Percentiles rank a stretch among this genome's conserved stretches.
These are phyloP conservation scores for Pichia sp. DNA, from an alignment of 1,139 yeast genomes.

Conservation along the genomic window DNA sequence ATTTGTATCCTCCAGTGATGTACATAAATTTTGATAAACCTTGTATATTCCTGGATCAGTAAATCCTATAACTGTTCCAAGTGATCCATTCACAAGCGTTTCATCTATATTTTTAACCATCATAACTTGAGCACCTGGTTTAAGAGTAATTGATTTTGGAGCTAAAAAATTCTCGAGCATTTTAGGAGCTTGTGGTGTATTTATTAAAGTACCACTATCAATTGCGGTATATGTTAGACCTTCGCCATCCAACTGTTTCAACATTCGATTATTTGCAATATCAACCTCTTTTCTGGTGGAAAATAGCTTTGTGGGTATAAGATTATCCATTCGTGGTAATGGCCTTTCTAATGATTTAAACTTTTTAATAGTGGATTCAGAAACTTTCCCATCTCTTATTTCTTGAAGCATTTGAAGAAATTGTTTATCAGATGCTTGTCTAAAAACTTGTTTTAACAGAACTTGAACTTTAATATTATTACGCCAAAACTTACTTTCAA, in stretches of 20 bases:
- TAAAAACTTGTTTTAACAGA: constrained; percentile 71
- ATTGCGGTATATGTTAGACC: constrained; percentile 44
- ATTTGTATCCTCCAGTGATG: background rate
- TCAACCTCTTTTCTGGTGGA: constrained; percentile 86
- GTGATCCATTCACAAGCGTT: constrained; percentile 83
- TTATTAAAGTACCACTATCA: constrained; percentile 57
- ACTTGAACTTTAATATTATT: constrained; percentile 59
- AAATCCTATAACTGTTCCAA: constrained; percentile 81
- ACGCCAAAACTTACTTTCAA: constrained; percentile 74
- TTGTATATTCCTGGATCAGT: constrained; percentile 48
- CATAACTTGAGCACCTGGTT: constrained; percentile 92
- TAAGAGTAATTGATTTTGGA: constrained; percentile 54
- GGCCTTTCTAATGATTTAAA: constrained; percentile 55
- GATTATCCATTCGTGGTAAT: constrained; percentile 54
- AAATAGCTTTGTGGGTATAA: constrained; percentile 80
- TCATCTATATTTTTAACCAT: constrained; percentile 87
- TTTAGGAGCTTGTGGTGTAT: constrained; percentile 37
- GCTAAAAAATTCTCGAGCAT: constrained; percentile 67
- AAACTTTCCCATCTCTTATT: constrained; percentile 69
- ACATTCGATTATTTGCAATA: constrained; percentile 55
- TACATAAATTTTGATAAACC: background rate
- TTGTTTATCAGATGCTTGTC: constrained; percentile 77
- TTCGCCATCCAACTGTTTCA: constrained; percentile 46
- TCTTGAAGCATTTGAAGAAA: constrained; percentile 86
- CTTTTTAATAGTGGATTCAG: constrained; percentile 44